Conservation (phyloP, 106 monocot species). For the Gastrodia elata region DNA sequence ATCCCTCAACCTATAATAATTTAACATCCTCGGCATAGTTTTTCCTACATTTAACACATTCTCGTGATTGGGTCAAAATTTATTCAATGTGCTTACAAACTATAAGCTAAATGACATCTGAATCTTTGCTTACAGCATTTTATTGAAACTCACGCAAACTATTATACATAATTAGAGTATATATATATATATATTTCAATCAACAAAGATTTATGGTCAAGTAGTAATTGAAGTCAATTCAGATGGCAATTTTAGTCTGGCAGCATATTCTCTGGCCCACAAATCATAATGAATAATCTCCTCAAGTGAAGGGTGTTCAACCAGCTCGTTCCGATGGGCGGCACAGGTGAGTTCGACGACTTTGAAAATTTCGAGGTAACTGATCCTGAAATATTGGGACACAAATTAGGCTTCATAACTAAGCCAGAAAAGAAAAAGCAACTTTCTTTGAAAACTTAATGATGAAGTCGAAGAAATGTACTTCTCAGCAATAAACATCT, state of each 20-base stretch:
- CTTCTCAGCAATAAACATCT: constrained; percentile 90
- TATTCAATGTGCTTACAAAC: too few species aligned
- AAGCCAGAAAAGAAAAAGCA: not conserved
- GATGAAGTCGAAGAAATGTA: constrained; percentile 13
- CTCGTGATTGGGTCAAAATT: too few species aligned
- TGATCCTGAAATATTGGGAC: constrained; percentile 27
- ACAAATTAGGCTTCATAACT: not conserved
- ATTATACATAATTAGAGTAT: too few species aligned
- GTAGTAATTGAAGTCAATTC: constrained; percentile 29
- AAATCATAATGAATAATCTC: constrained; percentile 59
- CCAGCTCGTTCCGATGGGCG: constrained; percentile 38
- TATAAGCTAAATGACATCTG: too few species aligned
- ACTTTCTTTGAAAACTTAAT: not conserved
- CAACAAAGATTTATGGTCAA: too few species aligned
- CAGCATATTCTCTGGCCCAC: constrained; percentile 44
- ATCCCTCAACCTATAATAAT: too few species aligned
- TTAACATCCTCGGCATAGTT: too few species aligned
- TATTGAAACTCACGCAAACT: too few species aligned
- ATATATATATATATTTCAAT: too few species aligned
- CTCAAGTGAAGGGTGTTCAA: constrained; percentile 40
- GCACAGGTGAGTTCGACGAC: constrained; percentile 47
- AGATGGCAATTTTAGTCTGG: constrained; percentile 17
- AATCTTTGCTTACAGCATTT: too few species aligned
- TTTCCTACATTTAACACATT: too few species aligned
- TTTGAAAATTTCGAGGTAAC: constrained; percentile 63